Conservation (phyloP, 192 early-diverging fungal species). For the Backusella morwellensis region DNA sequence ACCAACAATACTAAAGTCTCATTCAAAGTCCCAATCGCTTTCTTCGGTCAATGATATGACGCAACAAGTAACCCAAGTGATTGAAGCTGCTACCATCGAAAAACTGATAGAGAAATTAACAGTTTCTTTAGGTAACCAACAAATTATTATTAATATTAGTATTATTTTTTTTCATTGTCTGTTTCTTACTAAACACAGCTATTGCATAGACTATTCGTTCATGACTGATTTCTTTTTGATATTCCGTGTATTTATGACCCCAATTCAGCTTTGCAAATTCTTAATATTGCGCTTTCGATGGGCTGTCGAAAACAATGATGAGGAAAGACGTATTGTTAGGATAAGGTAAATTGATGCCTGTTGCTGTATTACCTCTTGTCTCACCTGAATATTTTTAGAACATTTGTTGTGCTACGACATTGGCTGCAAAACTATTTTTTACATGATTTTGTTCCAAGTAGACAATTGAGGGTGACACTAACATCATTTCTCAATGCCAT, state of each 20-base stretch:
- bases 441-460: slow-evolving; percentile 51
- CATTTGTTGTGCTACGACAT: slow-evolving; percentile 58
- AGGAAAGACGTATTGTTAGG: slow-evolving; percentile 47
- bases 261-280: slow-evolving; percentile 49
- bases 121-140: slow-evolving; percentile 42
- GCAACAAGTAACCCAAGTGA: slow-evolving; percentile 7
- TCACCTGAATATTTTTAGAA: slow-evolving; percentile 16
- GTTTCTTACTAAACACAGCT: too few species aligned
- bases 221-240: slow-evolving; percentile 64
- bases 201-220: slow-evolving; percentile 49
- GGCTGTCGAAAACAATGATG: slow-evolving; percentile 48
- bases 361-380: not conserved
- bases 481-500: slow-evolving; percentile 39
- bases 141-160: not conserved
- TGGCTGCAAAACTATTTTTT: slow-evolving; percentile 63
- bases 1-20: not conserved
- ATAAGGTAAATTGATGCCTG: slow-evolving; percentile 35
- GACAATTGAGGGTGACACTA: slow-evolving; percentile 37
- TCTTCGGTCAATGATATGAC: not conserved
- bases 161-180: too few species aligned
- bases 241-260: slow-evolving; percentile 56
- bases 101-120: slow-evolving; percentile 56
- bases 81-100: slow-evolving; percentile 54
- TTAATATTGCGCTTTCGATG: slow-evolving; percentile 55
- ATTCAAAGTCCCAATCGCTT: not conserved